Base-by-base conservation (phyloP, 371 early-diverging fungal species). In the Lichtheimia hyalospora region DNA sequence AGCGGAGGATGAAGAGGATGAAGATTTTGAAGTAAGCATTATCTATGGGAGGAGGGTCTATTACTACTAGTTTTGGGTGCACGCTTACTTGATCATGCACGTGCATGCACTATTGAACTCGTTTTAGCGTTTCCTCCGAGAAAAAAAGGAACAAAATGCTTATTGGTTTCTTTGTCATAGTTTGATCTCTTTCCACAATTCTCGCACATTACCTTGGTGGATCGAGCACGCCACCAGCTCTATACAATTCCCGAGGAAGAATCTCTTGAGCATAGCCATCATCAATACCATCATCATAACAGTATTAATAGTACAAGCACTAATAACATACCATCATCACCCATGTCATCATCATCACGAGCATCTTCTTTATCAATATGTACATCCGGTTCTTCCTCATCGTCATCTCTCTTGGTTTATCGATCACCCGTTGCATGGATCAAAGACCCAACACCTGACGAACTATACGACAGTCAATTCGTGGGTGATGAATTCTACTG, bases 401-500 rank as follows among this genome's bases (percentile, higher is more conserved):
- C 34, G 2, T 34, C 34, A 34, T 61, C 61, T 2, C 58, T 58
- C 16, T 41, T 21, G 20, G 18, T 46, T n/a, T 60, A 18, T 46
- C 46, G 46, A 46, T 46, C 46, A n/a, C 21, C 46, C 0, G n/a
- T 46, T 21, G 46, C n/a, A n/a, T 46, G 46, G 46, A 46, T 46
- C 46, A 46, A 46, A 21, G 15, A 46, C 21, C 7, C n/a, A 8
- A n/a, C 46, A 21, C 46, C 67, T 28, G 67, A 70, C 8, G 62
- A 49, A n/a, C 66, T 63, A 20, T 64, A 73, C 54, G 55, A 62
- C 7, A 28, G 53, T 12, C 40, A 41, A 15, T 24, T 63, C 16
- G 49, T 70, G 3, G 77, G 72, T 3, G 64, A 70, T 57, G 79
- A 78, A 60, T 59, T 60, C 3, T 60, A 60, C 14, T 72, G 71